These are phyloP conservation scores for Moricandia arvensis DNA, from an alignment of 345 rosid species.

Conservation along the genomic window DNA sequence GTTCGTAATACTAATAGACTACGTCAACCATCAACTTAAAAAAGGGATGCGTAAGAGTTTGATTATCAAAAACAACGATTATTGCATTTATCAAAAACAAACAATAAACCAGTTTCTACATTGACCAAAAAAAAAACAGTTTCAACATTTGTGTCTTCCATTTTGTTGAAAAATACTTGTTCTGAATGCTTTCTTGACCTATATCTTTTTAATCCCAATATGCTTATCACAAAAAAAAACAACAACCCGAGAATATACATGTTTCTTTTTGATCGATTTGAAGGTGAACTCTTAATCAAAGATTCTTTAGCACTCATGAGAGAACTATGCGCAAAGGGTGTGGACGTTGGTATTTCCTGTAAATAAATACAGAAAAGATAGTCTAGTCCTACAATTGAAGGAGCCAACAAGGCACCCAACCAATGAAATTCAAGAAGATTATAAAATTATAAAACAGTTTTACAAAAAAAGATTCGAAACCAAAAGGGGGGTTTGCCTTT, in stretches of 20 bases:
- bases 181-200: neutral
- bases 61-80: neutral
- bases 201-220: neutral
- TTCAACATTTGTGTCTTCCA: neutral
- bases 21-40: too few relatives aligned
- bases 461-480: constrained; percentile 21
- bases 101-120: neutral
- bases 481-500: constrained; percentile 21
- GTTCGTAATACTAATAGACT: too few relatives aligned
- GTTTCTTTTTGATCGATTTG: neutral
- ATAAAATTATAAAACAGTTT: neutral
- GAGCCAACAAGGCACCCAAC: constrained; percentile 13
- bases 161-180: neutral
- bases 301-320: constrained; percentile 21
- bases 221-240: neutral
- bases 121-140: too few relatives aligned
- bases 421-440: constrained; percentile 5
- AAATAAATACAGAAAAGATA: neutral
- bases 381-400: neutral
- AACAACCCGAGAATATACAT: neutral
- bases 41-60: too few relatives aligned
- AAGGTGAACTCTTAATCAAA: constrained; percentile 10
- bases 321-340: constrained; percentile 9
- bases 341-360: neutral
- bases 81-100: neutral